Conservation (phyloP, 2,329 filamentous ascomycete species). For the Myrmaecium sp. region DNA sequence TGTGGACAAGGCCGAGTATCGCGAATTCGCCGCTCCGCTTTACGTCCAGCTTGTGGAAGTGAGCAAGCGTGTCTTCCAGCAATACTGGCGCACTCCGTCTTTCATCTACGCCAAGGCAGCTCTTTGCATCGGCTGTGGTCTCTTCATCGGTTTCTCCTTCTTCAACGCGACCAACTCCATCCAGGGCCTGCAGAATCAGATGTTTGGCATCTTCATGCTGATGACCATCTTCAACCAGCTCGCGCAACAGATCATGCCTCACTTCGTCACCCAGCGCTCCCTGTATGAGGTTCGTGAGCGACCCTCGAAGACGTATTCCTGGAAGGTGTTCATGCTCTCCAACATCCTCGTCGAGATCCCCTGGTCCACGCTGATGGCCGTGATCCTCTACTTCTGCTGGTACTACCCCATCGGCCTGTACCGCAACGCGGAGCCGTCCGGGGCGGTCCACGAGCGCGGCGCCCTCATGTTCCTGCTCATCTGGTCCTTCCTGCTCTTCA, state of each 20-base stretch:
- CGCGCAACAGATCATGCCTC: conserved; percentile 62
- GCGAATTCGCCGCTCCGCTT: conserved; percentile 71
- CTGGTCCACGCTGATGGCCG: conserved; percentile 55
- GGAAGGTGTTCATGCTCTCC: conserved; percentile 63
- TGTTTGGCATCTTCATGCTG: conserved; percentile 67
- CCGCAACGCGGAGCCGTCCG: conserved; percentile 42
- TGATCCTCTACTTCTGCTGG: conserved; percentile 57
- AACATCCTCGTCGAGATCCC: conserved; percentile 68
- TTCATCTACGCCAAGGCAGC: conserved; percentile 75
- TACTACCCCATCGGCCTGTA: conserved; percentile 69
- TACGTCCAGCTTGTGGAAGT: conserved; percentile 48
- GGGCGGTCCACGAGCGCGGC: conserved; percentile 46
- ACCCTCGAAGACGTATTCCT: conserved; percentile 64
- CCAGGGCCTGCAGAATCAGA: conserved; percentile 64
- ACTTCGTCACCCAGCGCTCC: conserved; percentile 59
- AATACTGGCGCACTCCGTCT: conserved; percentile 79
- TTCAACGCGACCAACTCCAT: conserved; percentile 49
- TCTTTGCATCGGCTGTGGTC: conserved; percentile 45
- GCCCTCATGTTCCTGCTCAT: conserved; percentile 60
- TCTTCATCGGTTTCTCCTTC: conserved; percentile 69
- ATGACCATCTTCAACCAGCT: conserved; percentile 57
- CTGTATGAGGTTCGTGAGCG: conserved; percentile 73
- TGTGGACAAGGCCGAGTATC: conserved; percentile 39
- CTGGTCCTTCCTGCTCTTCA: conserved; percentile 54
- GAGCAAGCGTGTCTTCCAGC: conserved; percentile 61